Percentiles rank a stretch among this genome's conserved stretches.
These are phyloP conservation scores for Prunus yedoensis DNA, from an alignment of 331 rosid genomes.

Conservation along the genomic window DNA sequence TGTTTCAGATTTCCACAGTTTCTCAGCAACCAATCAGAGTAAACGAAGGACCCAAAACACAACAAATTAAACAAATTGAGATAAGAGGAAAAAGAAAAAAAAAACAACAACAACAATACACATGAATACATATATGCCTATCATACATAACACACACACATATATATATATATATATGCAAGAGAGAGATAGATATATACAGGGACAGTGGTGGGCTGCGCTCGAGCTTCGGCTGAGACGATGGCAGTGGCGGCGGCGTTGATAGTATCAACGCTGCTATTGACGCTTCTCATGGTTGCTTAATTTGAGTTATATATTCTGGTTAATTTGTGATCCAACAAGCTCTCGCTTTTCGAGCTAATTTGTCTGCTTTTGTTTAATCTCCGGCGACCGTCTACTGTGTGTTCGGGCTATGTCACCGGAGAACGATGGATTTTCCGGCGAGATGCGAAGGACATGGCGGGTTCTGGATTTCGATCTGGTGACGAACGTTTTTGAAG, in stretches of 20 bases:
- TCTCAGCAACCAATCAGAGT: conserved; percentile 14
- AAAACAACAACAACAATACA: no score
- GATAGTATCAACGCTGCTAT: conserved; percentile 76
- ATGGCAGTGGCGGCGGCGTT: conserved; percentile 96
- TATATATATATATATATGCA: neutral
- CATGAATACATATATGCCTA: neutral
- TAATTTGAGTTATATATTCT: neutral
- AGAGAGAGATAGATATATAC: conserved; percentile 39
- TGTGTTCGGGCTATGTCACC: conserved; percentile 4
- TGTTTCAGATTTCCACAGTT: conserved; percentile 4
- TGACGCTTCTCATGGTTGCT: conserved; percentile 54
- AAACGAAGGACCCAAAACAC: neutral
- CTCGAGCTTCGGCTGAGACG: conserved; percentile 81
- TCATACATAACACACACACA: conserved; percentile 10
- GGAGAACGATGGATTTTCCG: conserved; percentile 6
- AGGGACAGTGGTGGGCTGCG: conserved; percentile 64
- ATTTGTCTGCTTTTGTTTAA: neutral
- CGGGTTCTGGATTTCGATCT: conserved; percentile 23
- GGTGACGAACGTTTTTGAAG: conserved; percentile 13
- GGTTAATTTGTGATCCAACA: conserved; percentile 4
- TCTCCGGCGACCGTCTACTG: neutral
- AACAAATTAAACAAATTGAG: conserved; percentile 7
- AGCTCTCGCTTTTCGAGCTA: neutral
- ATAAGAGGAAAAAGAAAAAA: neutral
- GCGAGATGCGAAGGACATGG: conserved; percentile 30